Evolutionary conservation across 78 protist genomes (phyloP), one percentile per base, ranked within the genome.

Genomic region (Dictyostelium discoideum): DNA sequence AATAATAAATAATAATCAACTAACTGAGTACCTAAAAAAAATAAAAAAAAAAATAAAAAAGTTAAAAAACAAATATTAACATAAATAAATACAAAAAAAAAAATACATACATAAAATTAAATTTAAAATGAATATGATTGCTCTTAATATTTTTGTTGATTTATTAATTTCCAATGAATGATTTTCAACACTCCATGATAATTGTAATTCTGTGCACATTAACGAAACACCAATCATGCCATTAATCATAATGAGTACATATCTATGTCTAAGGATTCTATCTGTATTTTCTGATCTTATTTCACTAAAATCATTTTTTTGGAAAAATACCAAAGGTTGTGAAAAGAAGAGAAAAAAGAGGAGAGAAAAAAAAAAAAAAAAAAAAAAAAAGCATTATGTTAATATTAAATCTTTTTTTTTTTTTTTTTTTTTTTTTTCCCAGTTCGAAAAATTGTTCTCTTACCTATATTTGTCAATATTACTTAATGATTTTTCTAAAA

Each of bases 1-100:
- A 89, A 81, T 6, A 82, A n/a, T 80, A 81, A 63, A 67, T 89
- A 89, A 40, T 89, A 89, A 37, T 89, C 94, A 72, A 89, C 73
- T 8, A 89, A 48, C 82, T 89, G 94, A 32, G 73, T 24, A 9
- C 83, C 94, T 82, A 24, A 24, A 78, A 13, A 42, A 14, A 1
- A 24, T 46, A 46, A 46, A 9, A 9, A 46, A 10, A 46, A 46
- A 40, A 40, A 39, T 16, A 39, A 26, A 76, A 76, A n/a, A n/a
- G 3, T 76, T 1, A 76, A 24, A 37, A 24, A 13, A 37, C 5
- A 69, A 26, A 26, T 69, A 5, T 20, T 24, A 63, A 63, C 0
- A 18, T 10, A 57, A 63, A 63, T 20, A 22, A 63, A 22, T 60
- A 6, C 2, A 46, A 24, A 4, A 44, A 13, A 11, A 42, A 14